Base-by-base conservation (phyloP, 371 early-diverging fungal genomes). In the Zychaea mexicana region DNA sequence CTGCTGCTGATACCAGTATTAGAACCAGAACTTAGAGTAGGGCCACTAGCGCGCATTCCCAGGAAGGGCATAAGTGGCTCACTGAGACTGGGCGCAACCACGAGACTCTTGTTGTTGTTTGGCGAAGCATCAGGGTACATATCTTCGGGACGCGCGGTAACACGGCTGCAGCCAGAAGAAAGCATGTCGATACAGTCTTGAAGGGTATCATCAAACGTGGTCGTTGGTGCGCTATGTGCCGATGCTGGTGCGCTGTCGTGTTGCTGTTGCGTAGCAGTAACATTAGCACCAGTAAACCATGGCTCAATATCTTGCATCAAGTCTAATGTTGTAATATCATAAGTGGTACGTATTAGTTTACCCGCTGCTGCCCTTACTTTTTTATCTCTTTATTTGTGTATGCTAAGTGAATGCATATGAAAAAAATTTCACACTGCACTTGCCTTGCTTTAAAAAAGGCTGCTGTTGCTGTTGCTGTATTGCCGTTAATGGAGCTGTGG, bases 111-210 rank as follows among this genome's bases (percentile, higher is more conserved):
- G 49, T 17, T 24, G 10, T 10, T 49, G 6, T 6, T 49, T 49
- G 49, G 24, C n/a, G 46, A 9, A 46, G 36, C 2, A 36, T n/a
- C n/a, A n/a, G n/a, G n/a, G n/a, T 49, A 49, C 26, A 49, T 49
- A 24, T 19, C 49, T 49, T 49, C 49, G 49, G 49, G 49, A 24
- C 49, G 49, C 7, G 49, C n/a, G 49, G 49, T 49, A 22, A 49
- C 49, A 19, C 49, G 49, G 49, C 8, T 49, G 6, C 9, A 22
- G 42, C 15, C n/a, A 22, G n/a, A 24, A 58, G 59, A 26, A n/a
- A 58, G 42, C 59, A 58, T 58, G n/a, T 58, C 30, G 27, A 58
- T 58, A 30, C 59, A 58, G 24, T 58, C 59, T 21, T 38, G 59
- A 21, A 58, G 24, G 7, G 59, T 58, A 21, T 58, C 59, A 19